Conservation (phyloP, 352 stramenopile species). For the Stramenopiles sp. region DNA sequence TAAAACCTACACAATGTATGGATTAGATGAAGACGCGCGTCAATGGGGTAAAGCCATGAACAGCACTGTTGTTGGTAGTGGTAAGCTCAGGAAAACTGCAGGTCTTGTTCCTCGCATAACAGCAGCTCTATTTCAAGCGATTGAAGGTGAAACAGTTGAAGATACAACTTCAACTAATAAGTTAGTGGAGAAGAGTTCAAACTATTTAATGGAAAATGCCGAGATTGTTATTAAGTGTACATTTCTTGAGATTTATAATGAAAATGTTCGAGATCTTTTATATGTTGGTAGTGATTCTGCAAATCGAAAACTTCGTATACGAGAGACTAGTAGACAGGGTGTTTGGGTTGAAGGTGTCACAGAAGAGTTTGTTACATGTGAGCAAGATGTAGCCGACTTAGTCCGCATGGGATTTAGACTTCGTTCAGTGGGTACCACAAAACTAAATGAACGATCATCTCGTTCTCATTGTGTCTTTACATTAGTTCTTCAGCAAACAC, state of each 20-base stretch:
- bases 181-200: conserved; percentile 14
- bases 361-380: conserved; percentile 26
- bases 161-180: too few relatives aligned
- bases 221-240: neutral
- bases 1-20: too few relatives aligned
- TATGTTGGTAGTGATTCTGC: conserved; percentile 33
- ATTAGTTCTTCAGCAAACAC: conserved; percentile 34
- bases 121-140: conserved; percentile 4
- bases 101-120: conserved; percentile 3
- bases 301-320: conserved; percentile 41
- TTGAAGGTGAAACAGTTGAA: neutral
- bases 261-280: conserved; percentile 45
- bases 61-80: too few relatives aligned
- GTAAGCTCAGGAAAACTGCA: too few relatives aligned
- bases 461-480: conserved; percentile 59
- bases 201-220: neutral
- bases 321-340: conserved; percentile 60
- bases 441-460: conserved; percentile 58
- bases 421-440: conserved; percentile 36
- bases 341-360: conserved; percentile 38
- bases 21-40: too few relatives aligned
- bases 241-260: conserved; percentile 60
- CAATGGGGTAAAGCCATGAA: too few relatives aligned
- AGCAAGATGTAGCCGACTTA: conserved; percentile 32
- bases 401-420: conserved; percentile 37